A percentile compares a stretch with the other conserved stretches of the same genome.
Evolutionary conservation across 2,329 filamentous ascomycete genomes (phyloP).

Genomic region (Magnaporthales sp.): DNA sequence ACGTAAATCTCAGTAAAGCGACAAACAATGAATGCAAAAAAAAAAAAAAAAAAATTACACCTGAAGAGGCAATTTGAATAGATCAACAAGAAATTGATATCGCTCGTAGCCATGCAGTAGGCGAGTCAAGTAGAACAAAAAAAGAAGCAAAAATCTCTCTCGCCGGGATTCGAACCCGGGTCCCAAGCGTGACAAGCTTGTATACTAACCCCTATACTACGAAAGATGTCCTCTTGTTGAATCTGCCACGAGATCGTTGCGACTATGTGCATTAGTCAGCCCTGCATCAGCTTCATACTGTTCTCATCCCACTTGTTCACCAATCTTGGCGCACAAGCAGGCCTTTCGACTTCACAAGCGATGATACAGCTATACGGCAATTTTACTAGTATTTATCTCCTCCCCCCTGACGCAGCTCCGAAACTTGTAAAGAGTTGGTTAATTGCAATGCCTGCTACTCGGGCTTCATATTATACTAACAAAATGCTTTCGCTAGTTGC

Average conservation of each 20-base stretch:
- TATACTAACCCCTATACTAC: constrained; percentile 7
- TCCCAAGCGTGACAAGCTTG: constrained; percentile 5
- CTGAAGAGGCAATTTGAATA: too few species aligned
- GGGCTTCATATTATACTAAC: background rate
- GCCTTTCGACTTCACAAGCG: too few species aligned
- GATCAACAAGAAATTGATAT: too few species aligned
- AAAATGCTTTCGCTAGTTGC: background rate
- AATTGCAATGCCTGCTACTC: background rate
- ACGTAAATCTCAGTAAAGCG: too few species aligned
- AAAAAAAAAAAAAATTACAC: background rate
- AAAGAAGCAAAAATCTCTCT: background rate
- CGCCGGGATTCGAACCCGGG: constrained; percentile 8
- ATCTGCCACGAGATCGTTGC: too few species aligned
- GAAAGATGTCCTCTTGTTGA: constrained; percentile 4
- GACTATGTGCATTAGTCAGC: too few species aligned
- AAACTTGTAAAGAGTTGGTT: background rate
- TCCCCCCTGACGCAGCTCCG: too few species aligned
- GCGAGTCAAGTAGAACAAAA: background rate
- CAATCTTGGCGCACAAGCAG: too few species aligned
- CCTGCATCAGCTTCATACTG: too few species aligned
- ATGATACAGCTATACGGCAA: too few species aligned
- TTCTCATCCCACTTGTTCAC: too few species aligned
- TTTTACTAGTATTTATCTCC: constrained; percentile 11
- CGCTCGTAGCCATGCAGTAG: too few species aligned
- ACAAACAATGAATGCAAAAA: background rate